Conservation (phyloP, 345 rosid species). For the Corchorus olitorius region DNA sequence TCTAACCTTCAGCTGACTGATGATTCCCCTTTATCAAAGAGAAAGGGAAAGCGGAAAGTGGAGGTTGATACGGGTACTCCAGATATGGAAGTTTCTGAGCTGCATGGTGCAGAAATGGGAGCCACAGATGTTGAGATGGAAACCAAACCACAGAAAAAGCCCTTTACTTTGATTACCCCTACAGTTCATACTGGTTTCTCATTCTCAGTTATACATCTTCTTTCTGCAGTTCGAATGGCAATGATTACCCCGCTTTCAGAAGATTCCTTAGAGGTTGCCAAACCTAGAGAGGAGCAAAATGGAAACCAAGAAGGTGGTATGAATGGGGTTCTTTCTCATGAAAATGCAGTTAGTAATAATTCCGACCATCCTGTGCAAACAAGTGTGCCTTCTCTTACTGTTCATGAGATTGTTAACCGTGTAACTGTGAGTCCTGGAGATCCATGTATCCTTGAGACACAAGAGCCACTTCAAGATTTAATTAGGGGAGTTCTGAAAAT, state of each 20-base stretch:
- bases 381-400: slow-evolving; percentile 66
- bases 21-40: slow-evolving; percentile 53
- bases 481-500: slow-evolving; percentile 94
- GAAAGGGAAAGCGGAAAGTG: slow-evolving; percentile 68
- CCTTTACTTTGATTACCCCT: slow-evolving; percentile 84
- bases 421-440: slow-evolving; percentile 91
- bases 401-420: slow-evolving; percentile 92
- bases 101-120: slow-evolving; percentile 45
- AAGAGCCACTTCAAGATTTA: slow-evolving; percentile 95
- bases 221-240: slow-evolving; percentile 90
- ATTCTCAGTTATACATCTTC: slow-evolving; percentile 94
- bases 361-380: slow-evolving; percentile 42
- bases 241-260: slow-evolving; percentile 68
- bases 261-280: slow-evolving; percentile 62
- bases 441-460: slow-evolving; percentile 91
- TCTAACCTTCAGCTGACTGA: slow-evolving; percentile 37
- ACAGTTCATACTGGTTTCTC: slow-evolving; percentile 94
- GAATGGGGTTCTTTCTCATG: slow-evolving; percentile 46
- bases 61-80: slow-evolving; percentile 51
- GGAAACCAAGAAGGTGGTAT: slow-evolving; percentile 44
- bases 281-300: slow-evolving; percentile 51
- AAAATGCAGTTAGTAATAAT: slow-evolving; percentile 45
- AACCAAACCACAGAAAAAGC: slow-evolving; percentile 75
- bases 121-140: slow-evolving; percentile 63
- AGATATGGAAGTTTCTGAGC: slow-evolving; percentile 59